Evolutionary conservation across 73 alveolate genomes (phyloP).

Genomic region (Paramecium biaurelia): DNA sequence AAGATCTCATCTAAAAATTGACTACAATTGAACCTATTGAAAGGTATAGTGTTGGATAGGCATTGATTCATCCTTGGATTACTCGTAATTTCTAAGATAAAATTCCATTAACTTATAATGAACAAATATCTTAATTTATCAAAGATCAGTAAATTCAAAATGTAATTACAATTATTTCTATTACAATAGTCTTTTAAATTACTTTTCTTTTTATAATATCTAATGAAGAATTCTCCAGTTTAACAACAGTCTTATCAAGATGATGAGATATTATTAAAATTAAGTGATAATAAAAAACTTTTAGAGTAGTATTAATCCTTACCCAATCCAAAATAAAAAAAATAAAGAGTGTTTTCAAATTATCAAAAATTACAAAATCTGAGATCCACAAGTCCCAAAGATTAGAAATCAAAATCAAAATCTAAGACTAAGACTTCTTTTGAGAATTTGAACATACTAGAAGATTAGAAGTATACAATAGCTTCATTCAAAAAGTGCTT

Average conservation of each 20-base stretch:
- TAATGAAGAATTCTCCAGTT: not conserved
- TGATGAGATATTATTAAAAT: not conserved
- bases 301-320: not conserved
- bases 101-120: constrained; percentile 80
- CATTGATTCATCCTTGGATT: constrained; percentile 93
- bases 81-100: constrained; percentile 73
- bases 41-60: constrained; percentile 80
- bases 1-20: constrained; percentile 77
- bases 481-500: not conserved
- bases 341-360: not conserved
- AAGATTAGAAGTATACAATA: not conserved
- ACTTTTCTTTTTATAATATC: not conserved
- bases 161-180: not conserved
- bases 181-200: not conserved
- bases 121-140: constrained; percentile 58
- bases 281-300: not conserved
- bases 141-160: constrained; percentile 62
- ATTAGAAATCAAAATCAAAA: not conserved
- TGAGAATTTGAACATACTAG: not conserved
- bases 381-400: not conserved
- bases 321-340: not conserved
- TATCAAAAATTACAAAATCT: not conserved
- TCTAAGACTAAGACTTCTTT: not conserved
- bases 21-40: constrained; percentile 76
- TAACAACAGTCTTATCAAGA: not conserved